Evolutionary conservation across 2,329 filamentous ascomycete species (phyloP).

Genomic region (Microsporum canis): DNA sequence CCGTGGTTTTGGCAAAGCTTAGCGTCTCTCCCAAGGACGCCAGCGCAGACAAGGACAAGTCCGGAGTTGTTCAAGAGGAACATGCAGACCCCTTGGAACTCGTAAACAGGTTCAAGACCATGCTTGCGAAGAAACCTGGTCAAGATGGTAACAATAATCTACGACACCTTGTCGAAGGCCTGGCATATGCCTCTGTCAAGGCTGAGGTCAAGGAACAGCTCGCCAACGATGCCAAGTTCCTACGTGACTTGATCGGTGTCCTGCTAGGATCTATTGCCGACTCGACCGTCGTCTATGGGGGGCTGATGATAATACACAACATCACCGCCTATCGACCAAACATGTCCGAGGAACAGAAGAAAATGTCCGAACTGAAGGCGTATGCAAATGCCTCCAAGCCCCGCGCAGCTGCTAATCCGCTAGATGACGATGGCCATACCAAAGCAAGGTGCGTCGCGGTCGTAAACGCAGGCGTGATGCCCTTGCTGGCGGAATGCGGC

Average conservation of each 20-base stretch:
- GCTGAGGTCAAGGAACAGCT: constrained; percentile 75
- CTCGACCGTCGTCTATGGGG: constrained; percentile 69
- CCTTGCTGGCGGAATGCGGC: constrained; percentile 63
- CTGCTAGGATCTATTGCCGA: constrained; percentile 43
- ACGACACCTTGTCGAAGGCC: constrained; percentile 71
- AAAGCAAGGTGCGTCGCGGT: constrained; percentile 62
- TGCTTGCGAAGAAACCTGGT: constrained; percentile 27
- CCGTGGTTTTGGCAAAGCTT: constrained; percentile 62
- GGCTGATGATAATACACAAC: constrained; percentile 74
- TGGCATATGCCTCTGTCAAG: constrained; percentile 84
- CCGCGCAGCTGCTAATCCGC: constrained; percentile 44
- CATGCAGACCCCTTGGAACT: constrained; percentile 42
- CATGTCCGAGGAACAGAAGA: constrained; percentile 81
- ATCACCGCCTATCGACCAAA: constrained; percentile 68
- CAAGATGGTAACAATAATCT: constrained; percentile 41
- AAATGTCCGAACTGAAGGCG: constrained; percentile 80
- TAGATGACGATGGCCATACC: constrained; percentile 68
- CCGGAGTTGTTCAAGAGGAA: constrained; percentile 25
- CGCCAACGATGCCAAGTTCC: constrained; percentile 53
- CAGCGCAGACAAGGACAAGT: constrained; percentile 22
- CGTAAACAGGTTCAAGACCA: constrained; percentile 43
- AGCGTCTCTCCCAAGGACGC: constrained; percentile 24
- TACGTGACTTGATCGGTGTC: constrained; percentile 53
- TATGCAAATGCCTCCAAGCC: constrained; percentile 77
- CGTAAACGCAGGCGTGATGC: constrained; percentile 66